Evolutionary conservation across 2,329 filamentous ascomycete species (phyloP).

Genomic region (Arthrobotrys megalospora): DNA sequence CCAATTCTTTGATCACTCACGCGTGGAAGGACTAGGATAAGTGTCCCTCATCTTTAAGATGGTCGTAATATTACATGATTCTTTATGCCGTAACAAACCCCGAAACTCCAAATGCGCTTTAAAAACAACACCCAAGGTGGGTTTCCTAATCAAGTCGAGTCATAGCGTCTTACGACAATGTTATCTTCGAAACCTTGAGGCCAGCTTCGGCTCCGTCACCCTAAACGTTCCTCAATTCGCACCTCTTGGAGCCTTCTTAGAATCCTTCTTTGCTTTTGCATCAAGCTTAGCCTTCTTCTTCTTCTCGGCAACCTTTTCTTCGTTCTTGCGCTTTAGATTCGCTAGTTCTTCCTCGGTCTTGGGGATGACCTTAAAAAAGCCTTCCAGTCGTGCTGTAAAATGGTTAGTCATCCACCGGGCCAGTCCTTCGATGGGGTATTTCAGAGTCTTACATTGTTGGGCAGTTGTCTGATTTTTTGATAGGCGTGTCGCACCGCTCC

Average conservation of each 20-base stretch:
- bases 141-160: neutral
- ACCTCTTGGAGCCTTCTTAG: conserved; percentile 84
- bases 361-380: conserved; percentile 94
- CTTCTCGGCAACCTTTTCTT: conserved; percentile 90
- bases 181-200: neutral
- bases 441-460: conserved; percentile 75
- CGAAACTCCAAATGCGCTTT: conserved; percentile 11
- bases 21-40: neutral
- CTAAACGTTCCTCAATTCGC: conserved; percentile 67
- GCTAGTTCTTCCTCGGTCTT: conserved; percentile 90
- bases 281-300: conserved; percentile 97
- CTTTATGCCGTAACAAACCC: neutral
- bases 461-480: conserved; percentile 91
- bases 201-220: conserved; percentile 1
- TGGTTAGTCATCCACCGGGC: neutral
- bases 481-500: conserved; percentile 81
- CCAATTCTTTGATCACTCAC: conserved; percentile 1
- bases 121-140: neutral
- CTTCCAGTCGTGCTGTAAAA: conserved; percentile 80
- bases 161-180: neutral
- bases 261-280: conserved; percentile 93
- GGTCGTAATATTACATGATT: conserved; percentile 3
- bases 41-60: neutral
- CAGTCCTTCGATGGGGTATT: neutral
- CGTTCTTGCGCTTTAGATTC: conserved; percentile 89